Percentiles rank a stretch among this genome's conserved stretches.
Conservation (phyloP, 345 rosid species). For the Turritis glabra region DNA sequence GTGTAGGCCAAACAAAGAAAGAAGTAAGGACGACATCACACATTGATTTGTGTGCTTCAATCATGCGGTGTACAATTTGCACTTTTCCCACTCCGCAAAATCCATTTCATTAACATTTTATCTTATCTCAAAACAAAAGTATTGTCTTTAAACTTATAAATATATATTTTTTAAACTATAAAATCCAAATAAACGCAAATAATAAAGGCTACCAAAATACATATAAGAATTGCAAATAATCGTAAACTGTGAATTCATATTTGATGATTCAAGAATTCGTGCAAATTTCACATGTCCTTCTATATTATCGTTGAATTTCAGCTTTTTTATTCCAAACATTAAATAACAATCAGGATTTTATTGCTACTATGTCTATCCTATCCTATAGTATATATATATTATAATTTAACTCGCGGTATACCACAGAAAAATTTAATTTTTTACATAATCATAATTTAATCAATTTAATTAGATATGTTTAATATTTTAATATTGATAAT, state of each 20-base stretch:
- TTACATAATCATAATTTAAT: too few species aligned
- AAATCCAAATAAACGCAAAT: too few species aligned
- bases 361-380: not conserved
- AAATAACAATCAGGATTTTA: not conserved
- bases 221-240: too few species aligned
- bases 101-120: not conserved
- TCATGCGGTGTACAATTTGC: slow-evolving; percentile 30
- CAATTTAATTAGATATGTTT: too few species aligned
- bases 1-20: too few species aligned
- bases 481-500: too few species aligned
- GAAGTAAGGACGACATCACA: slow-evolving; percentile 1
- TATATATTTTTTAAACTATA: too few species aligned
- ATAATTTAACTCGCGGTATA: too few species aligned
- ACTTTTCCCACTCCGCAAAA: not conserved
- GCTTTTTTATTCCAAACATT: not conserved
- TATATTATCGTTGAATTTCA: not conserved
- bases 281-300: not conserved
- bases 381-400: too few species aligned
- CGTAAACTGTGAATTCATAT: too few species aligned
- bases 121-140: not conserved
- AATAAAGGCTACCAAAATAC: too few species aligned
- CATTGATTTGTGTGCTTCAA: slow-evolving; percentile 34
- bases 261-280: not conserved
- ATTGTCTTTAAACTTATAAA: not conserved
- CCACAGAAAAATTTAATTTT: too few species aligned